Percentiles rank a stretch among this genome's conserved stretches.
Evolutionary conservation across 2,329 filamentous ascomycete genomes (phyloP).

Genomic region (Sporothrix schenckii): DNA sequence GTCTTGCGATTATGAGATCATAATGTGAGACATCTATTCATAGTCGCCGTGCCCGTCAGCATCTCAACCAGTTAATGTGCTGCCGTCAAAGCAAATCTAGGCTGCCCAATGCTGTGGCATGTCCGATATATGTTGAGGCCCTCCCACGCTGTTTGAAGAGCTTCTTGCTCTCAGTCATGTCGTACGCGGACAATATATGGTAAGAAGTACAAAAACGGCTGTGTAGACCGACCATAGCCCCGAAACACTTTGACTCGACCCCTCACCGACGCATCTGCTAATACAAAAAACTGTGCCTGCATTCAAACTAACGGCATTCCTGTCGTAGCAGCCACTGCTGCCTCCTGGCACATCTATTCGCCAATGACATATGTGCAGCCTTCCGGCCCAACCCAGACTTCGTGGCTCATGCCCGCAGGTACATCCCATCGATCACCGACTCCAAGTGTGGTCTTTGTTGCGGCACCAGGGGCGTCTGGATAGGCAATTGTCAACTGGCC

Average conservation of each 20-base stretch:
- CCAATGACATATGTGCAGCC: slow-evolving; percentile 72
- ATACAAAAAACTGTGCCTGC: neutral
- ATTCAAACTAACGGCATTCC: neutral
- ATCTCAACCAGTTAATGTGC: neutral
- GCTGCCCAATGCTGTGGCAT: neutral
- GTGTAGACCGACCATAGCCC: neutral
- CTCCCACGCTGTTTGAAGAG: neutral
- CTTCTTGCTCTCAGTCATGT: neutral
- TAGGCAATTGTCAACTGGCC: slow-evolving; percentile 70
- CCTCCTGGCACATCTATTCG: slow-evolving; percentile 43
- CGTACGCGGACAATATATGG: neutral
- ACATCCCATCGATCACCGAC: slow-evolving; percentile 68
- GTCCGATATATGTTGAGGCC: slow-evolving; percentile 11
- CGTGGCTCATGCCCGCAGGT: slow-evolving; percentile 64
- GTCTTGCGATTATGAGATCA: slow-evolving; percentile 10
- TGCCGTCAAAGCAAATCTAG: neutral
- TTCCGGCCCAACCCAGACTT: slow-evolving; percentile 68
- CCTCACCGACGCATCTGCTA: too few relatives aligned
- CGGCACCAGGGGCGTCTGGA: slow-evolving; percentile 55
- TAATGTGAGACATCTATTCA: neutral
- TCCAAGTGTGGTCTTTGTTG: slow-evolving; percentile 58
- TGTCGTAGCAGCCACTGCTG: neutral
- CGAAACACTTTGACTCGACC: neutral
- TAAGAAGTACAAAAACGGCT: slow-evolving; percentile 7
- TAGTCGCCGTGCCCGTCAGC: neutral